These are phyloP conservation scores for Liquidambar formosana DNA, from an alignment of 164 flowering plant species.

Conservation along the genomic window DNA sequence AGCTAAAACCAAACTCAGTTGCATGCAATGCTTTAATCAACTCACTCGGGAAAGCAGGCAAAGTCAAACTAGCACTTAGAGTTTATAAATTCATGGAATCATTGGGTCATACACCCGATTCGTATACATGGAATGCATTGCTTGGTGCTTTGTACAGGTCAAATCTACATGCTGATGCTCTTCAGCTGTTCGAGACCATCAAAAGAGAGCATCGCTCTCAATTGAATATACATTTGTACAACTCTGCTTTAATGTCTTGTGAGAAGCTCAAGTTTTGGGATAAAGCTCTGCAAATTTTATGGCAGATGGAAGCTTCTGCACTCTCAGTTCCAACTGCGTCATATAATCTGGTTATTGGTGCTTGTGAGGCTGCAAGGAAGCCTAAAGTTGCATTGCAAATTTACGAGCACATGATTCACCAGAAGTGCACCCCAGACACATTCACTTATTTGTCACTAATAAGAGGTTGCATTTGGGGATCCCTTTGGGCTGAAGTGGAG, in stretches of 20 bases:
- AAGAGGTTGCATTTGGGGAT: constrained; percentile 85
- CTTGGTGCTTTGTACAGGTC: constrained; percentile 65
- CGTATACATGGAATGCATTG: constrained; percentile 83
- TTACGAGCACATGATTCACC: constrained; percentile 76
- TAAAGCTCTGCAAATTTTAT: constrained; percentile 72
- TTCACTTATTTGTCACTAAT: constrained; percentile 71
- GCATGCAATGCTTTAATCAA: constrained; percentile 79
- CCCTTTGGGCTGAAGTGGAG: constrained; percentile 67
- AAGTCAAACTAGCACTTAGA: constrained; percentile 56
- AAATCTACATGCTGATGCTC: constrained; percentile 56
- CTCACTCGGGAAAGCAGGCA: constrained; percentile 74
- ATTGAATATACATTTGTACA: constrained; percentile 57
- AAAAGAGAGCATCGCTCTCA: constrained; percentile 34
- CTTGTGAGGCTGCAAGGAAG: constrained; percentile 82
- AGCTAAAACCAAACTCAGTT: constrained; percentile 52
- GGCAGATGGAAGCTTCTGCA: constrained; percentile 79
- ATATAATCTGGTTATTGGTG: constrained; percentile 71
- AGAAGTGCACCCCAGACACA: constrained; percentile 59
- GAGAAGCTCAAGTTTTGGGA: constrained; percentile 77
- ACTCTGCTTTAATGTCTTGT: constrained; percentile 72
- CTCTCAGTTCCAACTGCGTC: constrained; percentile 52
- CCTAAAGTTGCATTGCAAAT: constrained; percentile 81
- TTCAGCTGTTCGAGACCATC: constrained; percentile 63
- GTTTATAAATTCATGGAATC: constrained; percentile 51
- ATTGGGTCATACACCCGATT: constrained; percentile 61